A percentile compares a stretch with the other conserved stretches of the same genome.
Conservation (phyloP, 176 grass and related monocot genomes). For the Melocanna baccifera region DNA sequence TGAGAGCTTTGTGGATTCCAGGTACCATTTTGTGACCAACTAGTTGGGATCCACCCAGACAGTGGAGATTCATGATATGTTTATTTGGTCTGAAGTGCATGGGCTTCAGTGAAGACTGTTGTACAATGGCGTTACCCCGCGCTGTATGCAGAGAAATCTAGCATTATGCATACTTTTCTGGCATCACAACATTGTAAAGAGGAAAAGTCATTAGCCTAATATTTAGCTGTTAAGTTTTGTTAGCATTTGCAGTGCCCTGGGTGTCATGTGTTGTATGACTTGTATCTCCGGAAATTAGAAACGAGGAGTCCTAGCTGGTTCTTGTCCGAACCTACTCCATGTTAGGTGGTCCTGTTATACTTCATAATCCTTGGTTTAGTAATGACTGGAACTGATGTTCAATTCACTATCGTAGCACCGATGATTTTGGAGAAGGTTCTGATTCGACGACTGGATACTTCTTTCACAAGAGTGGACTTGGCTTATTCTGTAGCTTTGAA, state of each 20-base stretch:
- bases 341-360: neutral
- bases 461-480: neutral
- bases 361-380: neutral
- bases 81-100: neutral
- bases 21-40: constrained; percentile 85
- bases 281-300: neutral
- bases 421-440: neutral
- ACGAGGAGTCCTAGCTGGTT: neutral
- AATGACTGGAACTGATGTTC: neutral
- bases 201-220: constrained; percentile 4
- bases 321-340: neutral
- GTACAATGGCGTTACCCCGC: neutral
- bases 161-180: constrained; percentile 19
- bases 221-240: constrained; percentile 7
- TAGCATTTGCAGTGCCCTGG: neutral
- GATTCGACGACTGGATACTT: neutral
- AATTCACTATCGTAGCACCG: neutral
- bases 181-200: constrained; percentile 36
- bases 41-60: neutral
- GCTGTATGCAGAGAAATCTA: neutral
- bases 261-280: neutral
- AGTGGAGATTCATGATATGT: constrained; percentile 3
- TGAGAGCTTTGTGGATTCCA: constrained; percentile 86
- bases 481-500: neutral
- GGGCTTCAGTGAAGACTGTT: constrained; percentile 14